Percentiles rank a stretch among this genome's conserved stretches.
These are phyloP conservation scores for bread wheat (Triticum aestivum) DNA, from an alignment of 176 grass and related monocot genomes.

Conservation along the genomic window DNA sequence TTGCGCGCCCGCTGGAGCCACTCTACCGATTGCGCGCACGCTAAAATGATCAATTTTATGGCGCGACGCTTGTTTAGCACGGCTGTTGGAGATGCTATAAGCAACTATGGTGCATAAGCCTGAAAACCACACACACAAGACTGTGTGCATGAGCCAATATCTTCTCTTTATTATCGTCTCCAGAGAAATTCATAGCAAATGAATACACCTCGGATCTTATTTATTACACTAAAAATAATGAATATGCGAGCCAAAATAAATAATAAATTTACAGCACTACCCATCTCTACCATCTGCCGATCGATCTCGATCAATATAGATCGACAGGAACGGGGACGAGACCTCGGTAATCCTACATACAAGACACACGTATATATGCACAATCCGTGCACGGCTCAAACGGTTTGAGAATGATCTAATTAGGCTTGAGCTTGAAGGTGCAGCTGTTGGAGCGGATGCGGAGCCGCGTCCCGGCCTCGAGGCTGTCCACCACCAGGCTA, in stretches of 20 bases:
- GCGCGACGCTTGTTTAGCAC: no score
- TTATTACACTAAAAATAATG: constrained; percentile 23
- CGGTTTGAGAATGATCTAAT: not conserved
- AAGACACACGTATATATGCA: not conserved
- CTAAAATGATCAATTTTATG: no score
- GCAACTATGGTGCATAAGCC: no score
- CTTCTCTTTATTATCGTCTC: not conserved
- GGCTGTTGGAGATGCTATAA: no score
- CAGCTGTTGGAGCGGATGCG: constrained; percentile 73
- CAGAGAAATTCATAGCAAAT: not conserved
- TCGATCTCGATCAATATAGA: not conserved
- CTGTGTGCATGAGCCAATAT: no score
- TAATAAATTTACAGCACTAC: not conserved
- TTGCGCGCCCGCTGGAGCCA: no score
- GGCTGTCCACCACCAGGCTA: constrained; percentile 52
- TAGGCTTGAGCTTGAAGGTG: constrained; percentile 75
- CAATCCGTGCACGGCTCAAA: not conserved
- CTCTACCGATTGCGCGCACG: no score
- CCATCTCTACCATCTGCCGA: not conserved
- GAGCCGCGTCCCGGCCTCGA: constrained; percentile 33
- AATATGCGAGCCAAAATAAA: not conserved
- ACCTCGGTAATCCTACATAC: not conserved
- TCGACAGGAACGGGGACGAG: constrained; percentile 5
- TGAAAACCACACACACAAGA: no score
- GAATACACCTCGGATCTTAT: not conserved